Percentiles rank a stretch among this genome's conserved stretches.
These are phyloP conservation scores for Collybiopsis confluens DNA, from an alignment of 768 basidiomycete genomes.

Conservation along the genomic window DNA sequence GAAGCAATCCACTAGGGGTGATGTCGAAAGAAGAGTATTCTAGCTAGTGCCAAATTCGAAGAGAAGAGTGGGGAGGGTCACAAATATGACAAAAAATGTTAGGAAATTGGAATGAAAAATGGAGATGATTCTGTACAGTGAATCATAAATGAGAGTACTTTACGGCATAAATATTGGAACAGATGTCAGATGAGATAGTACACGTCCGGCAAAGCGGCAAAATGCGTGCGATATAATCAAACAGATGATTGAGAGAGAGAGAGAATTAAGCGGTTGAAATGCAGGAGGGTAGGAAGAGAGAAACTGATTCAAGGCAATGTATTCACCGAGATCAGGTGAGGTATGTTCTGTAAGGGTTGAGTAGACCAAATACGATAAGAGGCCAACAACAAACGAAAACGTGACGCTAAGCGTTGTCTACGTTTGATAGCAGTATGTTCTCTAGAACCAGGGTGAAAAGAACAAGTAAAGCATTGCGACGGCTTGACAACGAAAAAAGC, in stretches of 20 bases:
- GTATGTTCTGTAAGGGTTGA: too few species aligned
- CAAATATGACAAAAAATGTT: not conserved
- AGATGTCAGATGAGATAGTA: constrained; percentile 8
- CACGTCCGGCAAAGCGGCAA: constrained; percentile 10
- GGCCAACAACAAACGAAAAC: not conserved
- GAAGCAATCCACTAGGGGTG: too few species aligned
- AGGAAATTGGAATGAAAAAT: not conserved
- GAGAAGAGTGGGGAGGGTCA: too few species aligned
- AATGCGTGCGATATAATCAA: constrained; percentile 10
- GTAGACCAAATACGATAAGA: not conserved
- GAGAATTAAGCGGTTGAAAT: not conserved
- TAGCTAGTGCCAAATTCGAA: too few species aligned
- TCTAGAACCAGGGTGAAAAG: not conserved
- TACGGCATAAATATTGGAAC: constrained; percentile 15
- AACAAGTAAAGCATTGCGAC: not conserved
- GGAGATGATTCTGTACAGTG: not conserved
- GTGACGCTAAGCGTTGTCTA: not conserved
- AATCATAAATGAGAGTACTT: constrained; percentile 7
- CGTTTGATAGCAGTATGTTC: not conserved
- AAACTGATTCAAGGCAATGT: not conserved
- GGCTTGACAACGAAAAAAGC: constrained; percentile 6
- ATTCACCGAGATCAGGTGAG: too few species aligned
- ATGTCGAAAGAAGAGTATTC: too few species aligned
- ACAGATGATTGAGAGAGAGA: constrained; percentile 9
- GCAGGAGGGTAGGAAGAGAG: not conserved